A percentile compares a stretch with the other conserved stretches of the same genome.
phyloP scores from a whole-genome alignment of 2,329 filamentous ascomycete species.

The Fusarium anthophilum region DNA sequence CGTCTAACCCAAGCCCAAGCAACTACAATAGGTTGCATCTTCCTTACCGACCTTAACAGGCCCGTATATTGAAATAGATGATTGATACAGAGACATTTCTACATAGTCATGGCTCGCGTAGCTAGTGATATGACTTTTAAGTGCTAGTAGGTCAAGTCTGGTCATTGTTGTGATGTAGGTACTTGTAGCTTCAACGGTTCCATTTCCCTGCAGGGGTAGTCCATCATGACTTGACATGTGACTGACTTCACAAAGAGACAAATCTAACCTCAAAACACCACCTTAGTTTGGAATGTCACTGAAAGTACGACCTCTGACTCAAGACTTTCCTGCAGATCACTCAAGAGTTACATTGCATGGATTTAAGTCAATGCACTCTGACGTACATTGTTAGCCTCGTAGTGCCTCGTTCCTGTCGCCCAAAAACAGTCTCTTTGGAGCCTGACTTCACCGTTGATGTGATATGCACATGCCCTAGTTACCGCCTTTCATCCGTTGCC shows the following conservation, averaged over 20 bases:
- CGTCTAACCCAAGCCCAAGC: not conserved
- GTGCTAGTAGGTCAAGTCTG: not conserved
- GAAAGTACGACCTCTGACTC: not conserved
- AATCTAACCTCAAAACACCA: not conserved
- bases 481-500: not conserved
- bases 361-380: slow-evolving; percentile 15
- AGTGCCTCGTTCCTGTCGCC: slow-evolving; percentile 3
- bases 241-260: not conserved
- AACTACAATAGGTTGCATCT: not conserved
- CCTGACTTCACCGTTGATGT: slow-evolving; percentile 10
- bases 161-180: not conserved
- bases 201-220: not conserved
- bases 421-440: slow-evolving; percentile 27
- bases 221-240: slow-evolving; percentile 39
- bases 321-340: not conserved
- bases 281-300: not conserved
- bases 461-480: not conserved
- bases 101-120: not conserved
- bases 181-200: slow-evolving; percentile 5
- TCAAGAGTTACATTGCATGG: not conserved
- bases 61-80: not conserved
- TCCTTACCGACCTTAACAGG: not conserved
- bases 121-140: not conserved
- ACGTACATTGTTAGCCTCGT: not conserved
- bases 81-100: not conserved